These are phyloP conservation scores for Fusarium sp. DNA, from an alignment of 2,329 filamentous ascomycete species.

Conservation along the genomic window DNA sequence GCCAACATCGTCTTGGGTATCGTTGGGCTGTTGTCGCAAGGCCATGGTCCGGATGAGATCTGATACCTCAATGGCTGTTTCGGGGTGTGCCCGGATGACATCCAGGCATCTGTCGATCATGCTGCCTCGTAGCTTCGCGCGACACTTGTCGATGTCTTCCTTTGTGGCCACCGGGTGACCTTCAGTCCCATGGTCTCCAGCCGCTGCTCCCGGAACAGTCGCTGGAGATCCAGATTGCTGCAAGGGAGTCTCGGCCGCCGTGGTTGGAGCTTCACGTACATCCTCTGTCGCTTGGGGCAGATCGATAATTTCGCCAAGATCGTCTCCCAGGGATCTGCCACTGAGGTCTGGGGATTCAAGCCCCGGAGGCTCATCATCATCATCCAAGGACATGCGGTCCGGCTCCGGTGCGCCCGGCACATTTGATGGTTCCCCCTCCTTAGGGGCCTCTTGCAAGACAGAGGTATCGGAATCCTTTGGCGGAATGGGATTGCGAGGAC, in stretches of 20 bases:
- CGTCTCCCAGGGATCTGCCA: slow-evolving; percentile 44
- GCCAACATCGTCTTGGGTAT: slow-evolving; percentile 78
- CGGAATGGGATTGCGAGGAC: slow-evolving; percentile 76
- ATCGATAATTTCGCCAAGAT: slow-evolving; percentile 46
- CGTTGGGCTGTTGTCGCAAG: slow-evolving; percentile 67
- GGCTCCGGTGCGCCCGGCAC: slow-evolving; percentile 45
- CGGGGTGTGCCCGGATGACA: slow-evolving; percentile 87
- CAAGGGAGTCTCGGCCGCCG: slow-evolving; percentile 36
- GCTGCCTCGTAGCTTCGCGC: slow-evolving; percentile 77
- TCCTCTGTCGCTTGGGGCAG: slow-evolving; percentile 37
- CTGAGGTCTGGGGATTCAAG: slow-evolving; percentile 41
- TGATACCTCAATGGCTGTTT: slow-evolving; percentile 89
- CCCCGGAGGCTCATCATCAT: slow-evolving; percentile 41
- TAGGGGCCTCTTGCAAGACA: slow-evolving; percentile 44
- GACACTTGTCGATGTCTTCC: slow-evolving; percentile 83
- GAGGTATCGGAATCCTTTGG: slow-evolving; percentile 63
- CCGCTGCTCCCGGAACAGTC: slow-evolving; percentile 21
- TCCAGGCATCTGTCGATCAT: slow-evolving; percentile 92
- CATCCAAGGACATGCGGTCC: slow-evolving; percentile 55
- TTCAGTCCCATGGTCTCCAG: slow-evolving; percentile 30
- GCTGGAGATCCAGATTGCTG: slow-evolving; percentile 16
- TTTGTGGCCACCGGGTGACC: slow-evolving; percentile 58
- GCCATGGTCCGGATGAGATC: slow-evolving; percentile 85
- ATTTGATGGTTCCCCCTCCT: slow-evolving; percentile 40
- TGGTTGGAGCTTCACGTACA: slow-evolving; percentile 32